phyloP scores from a whole-genome alignment of 805 yeast genomes.

The Ogataea haglerorum region DNA sequence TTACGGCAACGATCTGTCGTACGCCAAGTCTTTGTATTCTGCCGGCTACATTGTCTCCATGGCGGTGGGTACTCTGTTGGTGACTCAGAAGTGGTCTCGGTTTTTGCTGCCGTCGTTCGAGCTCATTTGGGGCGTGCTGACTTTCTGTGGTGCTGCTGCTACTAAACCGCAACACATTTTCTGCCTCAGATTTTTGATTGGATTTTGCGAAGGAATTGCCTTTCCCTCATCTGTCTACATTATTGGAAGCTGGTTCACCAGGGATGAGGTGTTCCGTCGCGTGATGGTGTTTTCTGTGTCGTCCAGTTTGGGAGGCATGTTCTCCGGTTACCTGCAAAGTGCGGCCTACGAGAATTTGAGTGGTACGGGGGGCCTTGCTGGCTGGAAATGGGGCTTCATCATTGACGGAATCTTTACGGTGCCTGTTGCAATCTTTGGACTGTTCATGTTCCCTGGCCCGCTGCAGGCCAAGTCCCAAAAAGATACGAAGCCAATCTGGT shows the following conservation, averaged over 20 bases:
- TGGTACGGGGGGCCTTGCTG: conserved; percentile 47
- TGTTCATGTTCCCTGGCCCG: conserved; percentile 54
- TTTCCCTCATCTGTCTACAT: conserved; percentile 41
- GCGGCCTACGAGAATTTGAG: conserved; percentile 41
- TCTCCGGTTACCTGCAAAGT: conserved; percentile 42
- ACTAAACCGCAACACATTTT: conserved; percentile 33
- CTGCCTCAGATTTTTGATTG: conserved; percentile 42
- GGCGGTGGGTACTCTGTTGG: conserved; percentile 23
- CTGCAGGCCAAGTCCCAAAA: conserved; percentile 22
- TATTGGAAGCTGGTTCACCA: conserved; percentile 41
- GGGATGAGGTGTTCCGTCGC: conserved; percentile 41
- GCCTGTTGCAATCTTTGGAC: conserved; percentile 55
- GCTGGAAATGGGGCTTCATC: conserved; percentile 70
- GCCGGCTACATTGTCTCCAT: conserved; percentile 31
- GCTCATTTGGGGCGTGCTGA: conserved; percentile 29
- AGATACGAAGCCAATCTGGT: conserved; percentile 26
- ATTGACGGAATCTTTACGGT: conserved; percentile 58
- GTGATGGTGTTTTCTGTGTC: conserved; percentile 40
- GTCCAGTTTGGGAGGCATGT: conserved; percentile 39
- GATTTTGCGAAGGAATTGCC: conserved; percentile 42
- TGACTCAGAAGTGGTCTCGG: conserved; percentile 26
- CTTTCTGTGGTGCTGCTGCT: conserved; percentile 29
- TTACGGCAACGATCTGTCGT: conserved; percentile 43
- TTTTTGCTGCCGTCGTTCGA: conserved; percentile 25
- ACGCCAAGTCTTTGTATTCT: conserved; percentile 37